Evolutionary conservation across 768 basidiomycete species (phyloP).

Genomic region (Lyophyllum shimeji): DNA sequence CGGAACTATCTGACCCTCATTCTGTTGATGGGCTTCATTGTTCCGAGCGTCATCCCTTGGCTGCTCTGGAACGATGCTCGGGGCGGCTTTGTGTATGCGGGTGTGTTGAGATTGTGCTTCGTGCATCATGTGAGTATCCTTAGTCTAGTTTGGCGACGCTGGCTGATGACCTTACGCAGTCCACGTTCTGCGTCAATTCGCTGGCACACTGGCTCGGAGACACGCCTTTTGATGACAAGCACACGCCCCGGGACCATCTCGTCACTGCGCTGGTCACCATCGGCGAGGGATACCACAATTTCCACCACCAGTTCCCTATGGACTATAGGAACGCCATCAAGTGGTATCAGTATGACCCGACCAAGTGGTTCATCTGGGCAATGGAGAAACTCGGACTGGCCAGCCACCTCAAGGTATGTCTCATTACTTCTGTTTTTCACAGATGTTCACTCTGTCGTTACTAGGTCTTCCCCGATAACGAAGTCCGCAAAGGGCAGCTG

Average conservation of each 20-base stretch:
- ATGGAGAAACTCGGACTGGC: conserved; percentile 64
- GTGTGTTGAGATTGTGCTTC: conserved; percentile 72
- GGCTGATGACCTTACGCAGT: conserved; percentile 41
- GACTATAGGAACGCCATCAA: conserved; percentile 96
- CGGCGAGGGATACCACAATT: conserved; percentile 98
- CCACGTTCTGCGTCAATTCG: conserved; percentile 96
- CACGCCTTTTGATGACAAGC: conserved; percentile 92
- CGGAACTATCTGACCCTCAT: conserved; percentile 72
- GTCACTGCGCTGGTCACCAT: conserved; percentile 88
- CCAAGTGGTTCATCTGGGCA: conserved; percentile 86
- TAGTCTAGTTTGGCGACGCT: conserved; percentile 7
- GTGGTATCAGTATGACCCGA: conserved; percentile 93
- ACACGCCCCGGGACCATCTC: conserved; percentile 87
- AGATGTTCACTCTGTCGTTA: not conserved
- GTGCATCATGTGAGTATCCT: conserved; percentile 76
- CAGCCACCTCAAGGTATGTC: conserved; percentile 60
- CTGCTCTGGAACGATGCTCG: conserved; percentile 81
- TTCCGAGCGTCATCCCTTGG: conserved; percentile 80
- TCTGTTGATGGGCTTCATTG: conserved; percentile 63
- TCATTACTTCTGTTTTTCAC: not conserved
- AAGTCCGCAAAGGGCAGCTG: conserved; percentile 82
- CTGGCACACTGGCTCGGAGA: conserved; percentile 97
- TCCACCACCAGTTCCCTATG: conserved; percentile 97
- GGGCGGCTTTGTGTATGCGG: conserved; percentile 88
- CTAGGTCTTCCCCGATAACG: conserved; percentile 56